These are phyloP conservation scores for Echites panduratus DNA, from an alignment of 257 asterid species.

Conservation along the genomic window DNA sequence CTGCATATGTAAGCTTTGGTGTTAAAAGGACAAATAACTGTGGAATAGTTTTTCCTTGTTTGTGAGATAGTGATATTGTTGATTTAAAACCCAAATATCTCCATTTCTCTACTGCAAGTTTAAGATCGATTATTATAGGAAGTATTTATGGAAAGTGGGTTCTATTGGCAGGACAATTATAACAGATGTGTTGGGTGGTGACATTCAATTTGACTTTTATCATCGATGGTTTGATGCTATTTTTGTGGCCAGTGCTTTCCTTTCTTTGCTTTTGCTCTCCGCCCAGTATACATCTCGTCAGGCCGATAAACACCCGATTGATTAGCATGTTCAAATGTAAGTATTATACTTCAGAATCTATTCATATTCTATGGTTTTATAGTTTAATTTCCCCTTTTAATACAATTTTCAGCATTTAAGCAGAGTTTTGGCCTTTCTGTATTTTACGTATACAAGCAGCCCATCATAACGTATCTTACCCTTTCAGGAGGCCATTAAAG, in stretches of 20 bases:
- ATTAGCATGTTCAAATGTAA: constrained; percentile 28
- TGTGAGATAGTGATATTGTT: background rate
- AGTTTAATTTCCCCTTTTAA: background rate
- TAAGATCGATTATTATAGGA: background rate
- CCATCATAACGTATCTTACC: background rate
- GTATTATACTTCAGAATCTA: background rate
- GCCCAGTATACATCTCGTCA: constrained; percentile 95
- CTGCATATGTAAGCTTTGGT: background rate
- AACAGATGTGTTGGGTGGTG: constrained; percentile 93
- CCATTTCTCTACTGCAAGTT: background rate
- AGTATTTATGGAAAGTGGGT: background rate
- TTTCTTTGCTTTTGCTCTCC: constrained; percentile 80
- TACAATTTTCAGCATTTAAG: background rate
- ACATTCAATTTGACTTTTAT: constrained; percentile 90
- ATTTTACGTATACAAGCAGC: background rate
- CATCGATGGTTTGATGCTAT: constrained; percentile 98
- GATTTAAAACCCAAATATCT: background rate
- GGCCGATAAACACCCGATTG: constrained; percentile 91
- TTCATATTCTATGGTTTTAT: background rate
- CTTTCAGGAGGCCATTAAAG: background rate
- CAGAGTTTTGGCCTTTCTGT: background rate
- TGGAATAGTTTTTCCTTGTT: background rate
- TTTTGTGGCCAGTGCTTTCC: constrained; percentile 92
- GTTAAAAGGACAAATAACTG: background rate
- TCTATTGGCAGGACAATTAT: constrained; percentile 66